Evolutionary conservation across 2,329 filamentous ascomycete genomes (phyloP), one percentile per base, ranked within the genome.

Genomic region (Penicillium sp.): DNA sequence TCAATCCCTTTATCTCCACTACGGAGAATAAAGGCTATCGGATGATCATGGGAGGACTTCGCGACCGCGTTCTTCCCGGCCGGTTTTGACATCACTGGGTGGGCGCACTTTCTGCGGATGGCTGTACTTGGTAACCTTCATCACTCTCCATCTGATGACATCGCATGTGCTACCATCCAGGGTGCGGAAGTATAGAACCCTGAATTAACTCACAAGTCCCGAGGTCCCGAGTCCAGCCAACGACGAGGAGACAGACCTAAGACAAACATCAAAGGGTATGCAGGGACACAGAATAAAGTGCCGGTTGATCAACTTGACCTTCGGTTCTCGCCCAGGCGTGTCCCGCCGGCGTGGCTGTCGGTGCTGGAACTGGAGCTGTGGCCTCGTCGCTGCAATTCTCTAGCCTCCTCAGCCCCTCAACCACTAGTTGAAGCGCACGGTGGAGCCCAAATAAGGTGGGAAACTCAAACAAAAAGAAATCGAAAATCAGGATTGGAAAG

Each of bases 1-100:
- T 25, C 39, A 45, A 58, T 43, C 55, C 31, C 45, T 37, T 51
- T 62, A 58, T 57, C 58, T 60, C 61, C 61, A 63, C 59, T 58
- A 51, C 63, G 65, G 65, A 67, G 65, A 67, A 67, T 67, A 67
- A 67, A 49, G 52, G 55, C 54, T 53, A 59, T 59, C 56, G 50
- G 37, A 54, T 8, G 31, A 8, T 31, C 8, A 28, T 53, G 35
- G 37, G 50, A 53, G 50, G 38, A 22, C 11, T 54, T 54, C 49
- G 49, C 49, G 49, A 52, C 49, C 35, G 49, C 17, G 35, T 39
- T 17, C 25, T 31, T 31, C 43, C 25, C 43, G 43, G 43, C 49
- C 6, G 14, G 34, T 37, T 22, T 52, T 49, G 47, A 49, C 47
- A 34, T 28, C 37, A 38, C 49, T 25, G 1, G 31, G 48, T 17